Conservation (phyloP, 2,329 filamentous ascomycete genomes). For the Cercospora beticola region DNA sequence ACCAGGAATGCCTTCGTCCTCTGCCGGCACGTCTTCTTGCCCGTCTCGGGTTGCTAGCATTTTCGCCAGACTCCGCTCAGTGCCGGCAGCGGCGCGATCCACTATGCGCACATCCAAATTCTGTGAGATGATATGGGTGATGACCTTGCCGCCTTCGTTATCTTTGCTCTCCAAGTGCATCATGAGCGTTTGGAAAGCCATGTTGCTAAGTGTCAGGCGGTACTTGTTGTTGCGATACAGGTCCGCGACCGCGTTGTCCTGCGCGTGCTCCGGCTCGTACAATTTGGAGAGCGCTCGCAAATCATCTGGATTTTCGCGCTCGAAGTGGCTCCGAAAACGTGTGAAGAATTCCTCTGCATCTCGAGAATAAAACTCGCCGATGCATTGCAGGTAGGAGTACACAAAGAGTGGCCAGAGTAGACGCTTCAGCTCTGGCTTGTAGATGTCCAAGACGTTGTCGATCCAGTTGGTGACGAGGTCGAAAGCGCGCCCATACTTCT, state of each 20-base stretch:
- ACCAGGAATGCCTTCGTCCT: constrained; percentile 68
- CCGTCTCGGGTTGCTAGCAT: constrained; percentile 57
- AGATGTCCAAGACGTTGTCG: constrained; percentile 87
- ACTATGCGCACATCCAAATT: constrained; percentile 60
- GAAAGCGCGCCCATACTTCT: constrained; percentile 75
- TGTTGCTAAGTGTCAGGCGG: constrained; percentile 81
- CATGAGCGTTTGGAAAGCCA: constrained; percentile 78
- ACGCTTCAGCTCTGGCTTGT: constrained; percentile 89
- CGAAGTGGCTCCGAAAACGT: constrained; percentile 67
- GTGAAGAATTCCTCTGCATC: constrained; percentile 75
- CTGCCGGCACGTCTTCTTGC: constrained; percentile 59
- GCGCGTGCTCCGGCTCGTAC: constrained; percentile 72
- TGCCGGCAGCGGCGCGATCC: constrained; percentile 54
- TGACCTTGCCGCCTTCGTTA: constrained; percentile 73
- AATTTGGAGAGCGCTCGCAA: constrained; percentile 72
- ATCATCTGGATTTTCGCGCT: constrained; percentile 76
- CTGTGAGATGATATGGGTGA: constrained; percentile 69
- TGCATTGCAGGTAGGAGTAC: constrained; percentile 82
- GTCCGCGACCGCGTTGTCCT: constrained; percentile 73
- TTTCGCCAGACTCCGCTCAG: constrained; percentile 60
- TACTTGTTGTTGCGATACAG: constrained; percentile 87
- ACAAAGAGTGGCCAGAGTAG: constrained; percentile 92
- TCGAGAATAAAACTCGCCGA: constrained; percentile 67
- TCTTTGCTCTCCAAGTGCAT: constrained; percentile 87
- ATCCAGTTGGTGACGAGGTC: constrained; percentile 62